Conservation (phyloP, 495 filamentous ascomycete genomes). For the Pyrenula aspistea region DNA sequence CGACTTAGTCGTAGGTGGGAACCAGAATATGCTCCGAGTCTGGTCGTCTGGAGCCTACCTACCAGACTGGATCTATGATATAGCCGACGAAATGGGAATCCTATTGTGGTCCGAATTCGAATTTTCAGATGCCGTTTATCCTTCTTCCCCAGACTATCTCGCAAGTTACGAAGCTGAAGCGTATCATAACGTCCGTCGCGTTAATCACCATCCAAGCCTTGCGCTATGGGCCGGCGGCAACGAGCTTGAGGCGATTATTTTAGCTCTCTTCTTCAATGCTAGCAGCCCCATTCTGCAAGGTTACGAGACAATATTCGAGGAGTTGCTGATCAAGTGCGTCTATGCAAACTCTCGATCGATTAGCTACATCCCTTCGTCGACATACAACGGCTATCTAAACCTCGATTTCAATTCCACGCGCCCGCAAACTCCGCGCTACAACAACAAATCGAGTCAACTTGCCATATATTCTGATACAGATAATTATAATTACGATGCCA, state of each 20-base stretch:
- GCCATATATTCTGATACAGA: slow-evolving; percentile 57
- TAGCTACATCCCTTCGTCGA: slow-evolving; percentile 55
- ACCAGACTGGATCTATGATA: slow-evolving; percentile 57
- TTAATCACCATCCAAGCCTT: slow-evolving; percentile 58
- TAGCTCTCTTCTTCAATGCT: slow-evolving; percentile 27
- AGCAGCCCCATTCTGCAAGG: slow-evolving; percentile 36
- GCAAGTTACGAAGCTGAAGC: slow-evolving; percentile 47
- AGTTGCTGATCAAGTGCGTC: slow-evolving; percentile 46
- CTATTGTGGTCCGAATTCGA: slow-evolving; percentile 59
- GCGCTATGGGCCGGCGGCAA: slow-evolving; percentile 59
- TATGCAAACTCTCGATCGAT: slow-evolving; percentile 55
- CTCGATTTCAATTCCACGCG: slow-evolving; percentile 44
- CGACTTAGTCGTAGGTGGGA: slow-evolving; percentile 40
- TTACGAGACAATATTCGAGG: slow-evolving; percentile 52
- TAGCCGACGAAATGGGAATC: slow-evolving; percentile 54
- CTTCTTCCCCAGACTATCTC: slow-evolving; percentile 40
- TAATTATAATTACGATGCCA: slow-evolving; percentile 54
- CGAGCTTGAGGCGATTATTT: slow-evolving; percentile 48
- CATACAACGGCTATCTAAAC: slow-evolving; percentile 49
- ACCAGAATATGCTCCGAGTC: slow-evolving; percentile 61
- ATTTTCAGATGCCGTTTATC: slow-evolving; percentile 54
- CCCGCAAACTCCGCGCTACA: slow-evolving; percentile 50
- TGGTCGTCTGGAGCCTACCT: slow-evolving; percentile 55
- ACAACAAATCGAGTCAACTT: slow-evolving; percentile 38
- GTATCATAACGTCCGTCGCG: slow-evolving; percentile 47